Conservation (phyloP, 768 basidiomycete genomes). For the Candolleomyces eurysporus region DNA sequence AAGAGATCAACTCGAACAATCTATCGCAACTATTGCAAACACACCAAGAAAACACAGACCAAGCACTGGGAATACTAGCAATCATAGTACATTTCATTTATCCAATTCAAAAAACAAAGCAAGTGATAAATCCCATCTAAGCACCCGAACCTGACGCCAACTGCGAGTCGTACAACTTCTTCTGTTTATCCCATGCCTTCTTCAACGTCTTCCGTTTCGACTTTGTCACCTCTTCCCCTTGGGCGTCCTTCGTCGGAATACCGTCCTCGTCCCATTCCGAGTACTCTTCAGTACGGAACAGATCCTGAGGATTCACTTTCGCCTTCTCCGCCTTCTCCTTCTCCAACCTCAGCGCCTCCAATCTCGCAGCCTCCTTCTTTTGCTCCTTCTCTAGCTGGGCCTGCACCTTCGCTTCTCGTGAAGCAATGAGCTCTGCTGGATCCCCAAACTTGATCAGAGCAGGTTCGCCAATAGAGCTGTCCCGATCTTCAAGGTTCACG, state of each 20-base stretch:
- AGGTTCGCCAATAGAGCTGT: slow-evolving; percentile 89
- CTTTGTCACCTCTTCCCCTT: slow-evolving; percentile 87
- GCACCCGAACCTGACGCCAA: slow-evolving; percentile 30
- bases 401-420: slow-evolving; percentile 85
- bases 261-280: slow-evolving; percentile 84
- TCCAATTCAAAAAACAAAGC: background rate
- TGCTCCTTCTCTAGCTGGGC: slow-evolving; percentile 68
- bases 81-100: no score
- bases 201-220: slow-evolving; percentile 69
- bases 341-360: slow-evolving; percentile 64
- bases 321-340: slow-evolving; percentile 87
- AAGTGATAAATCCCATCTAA: background rate
- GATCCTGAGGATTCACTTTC: slow-evolving; percentile 63
- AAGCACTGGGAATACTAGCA: no score
- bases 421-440: slow-evolving; percentile 75
- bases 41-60: no score
- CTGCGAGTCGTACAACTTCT: slow-evolving; percentile 81
- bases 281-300: slow-evolving; percentile 88
- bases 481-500: slow-evolving; percentile 94
- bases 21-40: no score
- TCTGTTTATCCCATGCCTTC: slow-evolving; percentile 75
- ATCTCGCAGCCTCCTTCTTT: slow-evolving; percentile 66
- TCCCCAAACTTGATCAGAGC: slow-evolving; percentile 92
- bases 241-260: slow-evolving; percentile 75
- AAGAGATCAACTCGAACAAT: no score